Evolutionary conservation across 371 early-diverging fungal genomes (phyloP).

Genomic region (Blastocladiella emersonii): DNA sequence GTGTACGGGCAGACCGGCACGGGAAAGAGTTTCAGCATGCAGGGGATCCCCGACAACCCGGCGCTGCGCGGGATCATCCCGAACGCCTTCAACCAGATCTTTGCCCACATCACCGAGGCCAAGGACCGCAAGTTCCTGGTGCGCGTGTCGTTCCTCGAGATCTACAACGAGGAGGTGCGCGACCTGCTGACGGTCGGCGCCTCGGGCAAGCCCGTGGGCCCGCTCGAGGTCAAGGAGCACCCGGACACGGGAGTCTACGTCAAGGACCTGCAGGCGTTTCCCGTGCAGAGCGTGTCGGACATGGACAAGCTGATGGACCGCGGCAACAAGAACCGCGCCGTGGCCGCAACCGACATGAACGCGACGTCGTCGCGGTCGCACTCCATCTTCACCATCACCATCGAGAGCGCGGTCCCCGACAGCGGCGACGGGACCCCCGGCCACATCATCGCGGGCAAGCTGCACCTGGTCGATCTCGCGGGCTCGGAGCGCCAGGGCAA

Average conservation of each 20-base stretch:
- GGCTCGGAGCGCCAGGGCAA: conserved; percentile 82
- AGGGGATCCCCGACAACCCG: conserved; percentile 28
- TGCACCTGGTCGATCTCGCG: conserved; percentile 88
- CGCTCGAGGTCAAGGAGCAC: conserved; percentile 35
- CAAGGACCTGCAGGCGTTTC: conserved; percentile 32
- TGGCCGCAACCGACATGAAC: conserved; percentile 51
- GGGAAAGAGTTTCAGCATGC: conserved; percentile 43
- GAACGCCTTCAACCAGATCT: conserved; percentile 66
- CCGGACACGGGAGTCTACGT: conserved; percentile 41
- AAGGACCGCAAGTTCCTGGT: conserved; percentile 38
- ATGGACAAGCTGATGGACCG: conserved; percentile 33
- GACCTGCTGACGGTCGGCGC: conserved; percentile 75
- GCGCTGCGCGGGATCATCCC: conserved; percentile 77
- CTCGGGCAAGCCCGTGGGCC: conserved; percentile 5
- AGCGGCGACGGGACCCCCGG: conserved; percentile 16
- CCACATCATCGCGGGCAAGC: conserved; percentile 31
- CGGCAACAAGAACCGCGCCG: conserved; percentile 41
- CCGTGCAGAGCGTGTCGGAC: conserved; percentile 37
- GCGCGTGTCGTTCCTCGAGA: conserved; percentile 78
- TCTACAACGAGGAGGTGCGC: conserved; percentile 96
- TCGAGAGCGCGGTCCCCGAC: conserved; percentile 30
- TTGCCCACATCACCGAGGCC: conserved; percentile 31
- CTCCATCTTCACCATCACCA: conserved; percentile 47
- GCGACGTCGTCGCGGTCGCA: conserved; percentile 42
- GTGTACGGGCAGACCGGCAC: conserved; percentile 40